Base-by-base conservation (phyloP, 805 yeast species). In the Cyberlindnera mississippiensis region DNA sequence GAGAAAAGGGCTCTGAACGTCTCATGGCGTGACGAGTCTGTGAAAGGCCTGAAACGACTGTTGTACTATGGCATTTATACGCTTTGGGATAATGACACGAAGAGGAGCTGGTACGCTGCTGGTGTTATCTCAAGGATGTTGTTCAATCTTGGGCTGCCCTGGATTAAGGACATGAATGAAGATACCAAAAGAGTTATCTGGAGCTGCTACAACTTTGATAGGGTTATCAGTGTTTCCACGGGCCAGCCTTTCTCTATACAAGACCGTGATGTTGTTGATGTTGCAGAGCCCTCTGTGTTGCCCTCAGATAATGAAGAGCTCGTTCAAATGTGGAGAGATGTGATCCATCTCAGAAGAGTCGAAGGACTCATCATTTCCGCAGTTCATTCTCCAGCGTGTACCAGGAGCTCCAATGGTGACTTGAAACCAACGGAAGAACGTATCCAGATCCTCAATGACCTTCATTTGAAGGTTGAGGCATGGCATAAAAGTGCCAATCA, bases 71-170 rank as follows among this genome's bases (percentile, higher is more conserved):
- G 76, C 10, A 62, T 76, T 20, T 73, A 72, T 50, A 71, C 80
- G 0, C 71, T 72, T 38, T 74, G 73, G 51, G 78, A 75, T 46
- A 71, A 73, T 10, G 56, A 67, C 30, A 77, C 77, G 4, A 62
- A 69, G 10, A 66, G 72, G 18, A 66, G 79, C 1, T 75, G 80
- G 82, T 71, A 73, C 29, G 63, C 75, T 17, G 69, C 71, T 40
- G 78, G 81, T 1, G 52, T 73, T 17, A 59, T 73, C 24, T 61
- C 71, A 47, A 56, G 81, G 49, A 45, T 73, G 36, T 64, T 70
- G 1, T 55, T 73, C 13, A 68, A 72, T 11, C 46, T 75, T 20
- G 78, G 79, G 2, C n/a, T n/a, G n/a, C n/a, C n/a, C n/a, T n/a
- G n/a, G n/a, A 54, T 76, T 24, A 72, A 76, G 50, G 76, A 41